These are phyloP conservation scores for Wickerhamiella lipophila DNA, from an alignment of 805 yeast species.

Conservation along the genomic window DNA sequence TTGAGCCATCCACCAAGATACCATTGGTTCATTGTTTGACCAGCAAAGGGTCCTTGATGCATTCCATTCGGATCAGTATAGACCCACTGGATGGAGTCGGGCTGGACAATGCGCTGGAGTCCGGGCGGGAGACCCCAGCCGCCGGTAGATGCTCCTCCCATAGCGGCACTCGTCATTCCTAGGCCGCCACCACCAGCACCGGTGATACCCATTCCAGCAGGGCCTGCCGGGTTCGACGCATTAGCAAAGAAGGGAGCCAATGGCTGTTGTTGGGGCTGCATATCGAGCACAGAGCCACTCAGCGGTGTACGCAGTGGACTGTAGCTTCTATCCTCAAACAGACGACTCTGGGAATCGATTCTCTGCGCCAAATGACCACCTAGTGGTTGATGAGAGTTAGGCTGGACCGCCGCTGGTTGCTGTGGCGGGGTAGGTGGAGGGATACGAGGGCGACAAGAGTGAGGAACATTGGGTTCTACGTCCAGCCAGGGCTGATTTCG, in stretches of 20 bases:
- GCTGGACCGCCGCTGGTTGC: background rate
- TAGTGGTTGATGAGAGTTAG: background rate
- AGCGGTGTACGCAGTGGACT: background rate
- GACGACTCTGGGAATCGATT: slow-evolving; percentile 5
- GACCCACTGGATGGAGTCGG: slow-evolving; percentile 47
- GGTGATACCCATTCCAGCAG: too few relatives aligned
- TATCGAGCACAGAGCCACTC: background rate
- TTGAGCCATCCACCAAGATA: slow-evolving; percentile 45
- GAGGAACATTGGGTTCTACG: slow-evolving; percentile 22
- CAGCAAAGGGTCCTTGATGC: slow-evolving; percentile 74
- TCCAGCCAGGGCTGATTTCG: slow-evolving; percentile 28
- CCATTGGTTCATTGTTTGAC: slow-evolving; percentile 70
- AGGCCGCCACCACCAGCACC: background rate
- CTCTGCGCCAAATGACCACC: background rate
- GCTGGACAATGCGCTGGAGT: slow-evolving; percentile 22
- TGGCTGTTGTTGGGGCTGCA: background rate
- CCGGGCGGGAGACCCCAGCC: slow-evolving; percentile 13
- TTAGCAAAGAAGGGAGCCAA: background rate
- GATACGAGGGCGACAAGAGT: slow-evolving; percentile 4
- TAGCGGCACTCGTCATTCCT: background rate
- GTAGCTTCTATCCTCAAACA: slow-evolving; percentile 2
- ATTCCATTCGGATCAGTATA: slow-evolving; percentile 58
- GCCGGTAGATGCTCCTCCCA: background rate
- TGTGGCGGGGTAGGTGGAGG: slow-evolving; percentile 8
- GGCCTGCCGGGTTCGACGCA: background rate